Conservation (phyloP, 441 rosid genomes). For the Flueggea neowawraea region DNA sequence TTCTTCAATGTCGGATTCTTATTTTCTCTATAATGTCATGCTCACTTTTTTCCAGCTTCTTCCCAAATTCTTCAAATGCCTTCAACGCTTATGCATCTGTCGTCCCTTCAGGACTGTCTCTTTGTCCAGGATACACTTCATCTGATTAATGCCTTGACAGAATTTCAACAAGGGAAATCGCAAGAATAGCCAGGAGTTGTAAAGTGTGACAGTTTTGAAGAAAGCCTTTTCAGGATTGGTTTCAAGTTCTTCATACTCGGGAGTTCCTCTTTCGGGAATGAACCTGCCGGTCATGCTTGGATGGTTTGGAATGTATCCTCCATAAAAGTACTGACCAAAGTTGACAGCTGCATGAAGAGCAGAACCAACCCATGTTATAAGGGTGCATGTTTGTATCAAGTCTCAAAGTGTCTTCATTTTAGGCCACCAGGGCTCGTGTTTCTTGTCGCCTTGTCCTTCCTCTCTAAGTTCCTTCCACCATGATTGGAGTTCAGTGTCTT, state of each 20-base stretch:
- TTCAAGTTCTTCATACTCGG: slow-evolving; percentile 47
- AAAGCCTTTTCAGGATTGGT: slow-evolving; percentile 45
- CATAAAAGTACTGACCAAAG: slow-evolving; percentile 67
- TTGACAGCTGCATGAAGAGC: slow-evolving; percentile 64
- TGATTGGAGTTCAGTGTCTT: slow-evolving; percentile 56
- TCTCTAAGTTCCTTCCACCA: slow-evolving; percentile 81
- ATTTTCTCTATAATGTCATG: no score
- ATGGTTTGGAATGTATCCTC: slow-evolving; percentile 70
- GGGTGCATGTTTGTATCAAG: slow-evolving; percentile 56
- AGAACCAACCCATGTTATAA: slow-evolving; percentile 60
- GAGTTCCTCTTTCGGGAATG: slow-evolving; percentile 53
- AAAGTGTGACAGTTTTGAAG: no score
- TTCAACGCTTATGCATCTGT: no score
- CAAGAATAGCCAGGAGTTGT: no score
- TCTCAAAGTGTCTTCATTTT: slow-evolving; percentile 50
- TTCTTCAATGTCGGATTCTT: no score
- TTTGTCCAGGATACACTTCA: no score
- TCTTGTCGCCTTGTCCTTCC: slow-evolving; percentile 75
- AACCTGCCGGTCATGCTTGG: slow-evolving; percentile 57
- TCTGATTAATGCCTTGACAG: no score
- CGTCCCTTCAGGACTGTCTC: no score
- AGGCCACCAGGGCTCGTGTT: slow-evolving; percentile 71
- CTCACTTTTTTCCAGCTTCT: no score
- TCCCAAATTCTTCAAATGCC: no score
- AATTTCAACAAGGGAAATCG: no score